phyloP scores from a whole-genome alignment of 75 land plant species.

The Azolla pinnata region DNA sequence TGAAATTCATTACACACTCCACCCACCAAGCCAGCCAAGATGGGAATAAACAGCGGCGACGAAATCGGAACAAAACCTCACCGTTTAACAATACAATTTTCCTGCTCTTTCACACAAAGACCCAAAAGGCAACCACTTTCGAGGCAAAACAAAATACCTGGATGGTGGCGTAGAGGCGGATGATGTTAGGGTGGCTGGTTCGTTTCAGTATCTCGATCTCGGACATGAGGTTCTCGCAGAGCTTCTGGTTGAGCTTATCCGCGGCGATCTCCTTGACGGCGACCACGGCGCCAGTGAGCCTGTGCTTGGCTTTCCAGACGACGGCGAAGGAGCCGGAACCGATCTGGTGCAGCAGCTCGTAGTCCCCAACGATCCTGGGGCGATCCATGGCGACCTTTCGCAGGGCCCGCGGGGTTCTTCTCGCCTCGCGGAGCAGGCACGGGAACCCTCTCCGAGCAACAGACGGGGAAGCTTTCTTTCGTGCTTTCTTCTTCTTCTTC shows the following conservation, averaged over 20 bases:
- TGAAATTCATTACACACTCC: too few relatives aligned
- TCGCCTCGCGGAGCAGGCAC: too few relatives aligned
- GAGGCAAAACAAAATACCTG: conserved; percentile 49
- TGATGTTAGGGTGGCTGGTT: conserved; percentile 82
- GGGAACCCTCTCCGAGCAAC: too few relatives aligned
- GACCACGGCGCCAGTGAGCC: conserved; percentile 51
- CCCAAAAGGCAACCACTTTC: not conserved
- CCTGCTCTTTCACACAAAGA: too few relatives aligned
- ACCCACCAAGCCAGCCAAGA: too few relatives aligned
- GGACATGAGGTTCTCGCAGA: conserved; percentile 65
- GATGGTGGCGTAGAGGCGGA: conserved; percentile 70
- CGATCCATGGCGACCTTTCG: conserved; percentile 8
- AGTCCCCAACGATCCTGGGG: conserved; percentile 59
- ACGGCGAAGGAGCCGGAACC: conserved; percentile 86
- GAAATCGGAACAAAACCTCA: too few relatives aligned
- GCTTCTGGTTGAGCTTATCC: conserved; percentile 55
- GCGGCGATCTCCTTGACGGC: conserved; percentile 92
- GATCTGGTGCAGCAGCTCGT: conserved; percentile 52
- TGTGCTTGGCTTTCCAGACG: conserved; percentile 81
- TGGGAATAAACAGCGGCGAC: too few relatives aligned
- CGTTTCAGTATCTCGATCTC: conserved; percentile 72
- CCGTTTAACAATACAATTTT: too few relatives aligned
- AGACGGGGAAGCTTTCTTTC: too few relatives aligned
- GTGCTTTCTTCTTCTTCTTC: too few relatives aligned
- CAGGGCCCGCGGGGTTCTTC: too few relatives aligned